Evolutionary conservation across 1,284 basidiomycete genomes (phyloP).

Genomic region (Moesziomyces globuligerus): DNA sequence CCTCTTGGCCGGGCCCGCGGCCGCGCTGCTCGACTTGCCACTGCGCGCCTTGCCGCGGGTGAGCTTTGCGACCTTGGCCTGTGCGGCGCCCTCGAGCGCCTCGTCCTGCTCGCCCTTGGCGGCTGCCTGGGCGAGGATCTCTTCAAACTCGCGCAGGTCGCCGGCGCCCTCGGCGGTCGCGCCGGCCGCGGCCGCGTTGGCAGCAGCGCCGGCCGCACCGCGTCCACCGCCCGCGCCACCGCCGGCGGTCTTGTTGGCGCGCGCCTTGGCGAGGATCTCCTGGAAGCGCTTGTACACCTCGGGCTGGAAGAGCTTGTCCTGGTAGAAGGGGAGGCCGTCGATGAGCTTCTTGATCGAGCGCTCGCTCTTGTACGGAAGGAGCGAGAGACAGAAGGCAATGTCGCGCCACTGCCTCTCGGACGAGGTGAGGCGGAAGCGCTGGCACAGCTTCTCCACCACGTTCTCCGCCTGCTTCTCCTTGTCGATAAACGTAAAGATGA

Average conservation of each 20-base stretch:
- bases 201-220: constrained; percentile 5
- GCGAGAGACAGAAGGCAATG: constrained; percentile 92
- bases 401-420: constrained; percentile 96
- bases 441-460: constrained; percentile 67
- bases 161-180: constrained; percentile 23
- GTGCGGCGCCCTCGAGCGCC: constrained; percentile 76
- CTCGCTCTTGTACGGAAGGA: constrained; percentile 96
- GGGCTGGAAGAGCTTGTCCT: constrained; percentile 92
- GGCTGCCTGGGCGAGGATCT: constrained; percentile 85
- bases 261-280: constrained; percentile 81
- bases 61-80: constrained; percentile 50
- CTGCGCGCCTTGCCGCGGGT: constrained; percentile 18
- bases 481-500: constrained; percentile 96
- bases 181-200: constrained; percentile 5
- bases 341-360: constrained; percentile 94
- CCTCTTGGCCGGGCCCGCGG: constrained; percentile 11
- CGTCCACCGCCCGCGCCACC: constrained; percentile 17
- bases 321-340: constrained; percentile 77
- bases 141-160: constrained; percentile 64
- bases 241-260: constrained; percentile 41
- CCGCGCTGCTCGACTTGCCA: constrained; percentile 23
- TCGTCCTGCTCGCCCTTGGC: constrained; percentile 89
- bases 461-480: constrained; percentile 73
- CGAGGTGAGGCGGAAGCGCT: constrained; percentile 81
- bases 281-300: constrained; percentile 84